Evolutionary conservation across 495 filamentous ascomycete species (phyloP).

Genomic region (Xylaria castorea): DNA sequence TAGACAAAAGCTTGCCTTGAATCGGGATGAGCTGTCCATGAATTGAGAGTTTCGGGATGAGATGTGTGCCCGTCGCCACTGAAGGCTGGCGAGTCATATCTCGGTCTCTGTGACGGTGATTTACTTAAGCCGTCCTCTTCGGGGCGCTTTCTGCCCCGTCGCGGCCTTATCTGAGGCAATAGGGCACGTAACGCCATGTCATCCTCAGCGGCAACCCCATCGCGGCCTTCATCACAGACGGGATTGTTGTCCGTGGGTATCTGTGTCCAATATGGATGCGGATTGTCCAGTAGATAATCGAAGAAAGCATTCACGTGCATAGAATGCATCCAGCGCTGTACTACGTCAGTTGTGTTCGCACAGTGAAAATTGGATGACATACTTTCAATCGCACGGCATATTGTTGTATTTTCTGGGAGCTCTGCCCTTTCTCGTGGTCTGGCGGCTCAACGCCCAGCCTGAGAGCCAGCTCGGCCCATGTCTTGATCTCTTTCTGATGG

Average conservation of each 20-base stretch:
- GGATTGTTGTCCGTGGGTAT: slow-evolving; percentile 74
- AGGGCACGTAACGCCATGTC: slow-evolving; percentile 90
- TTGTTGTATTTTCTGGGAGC: slow-evolving; percentile 96
- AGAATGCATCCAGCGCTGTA: slow-evolving; percentile 93
- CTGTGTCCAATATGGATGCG: slow-evolving; percentile 83
- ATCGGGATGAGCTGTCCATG: slow-evolving; percentile 58
- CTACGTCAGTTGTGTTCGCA: slow-evolving; percentile 28
- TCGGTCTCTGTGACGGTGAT: slow-evolving; percentile 67
- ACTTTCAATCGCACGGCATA: slow-evolving; percentile 96
- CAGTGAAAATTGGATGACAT: slow-evolving; percentile 34
- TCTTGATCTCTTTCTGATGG: slow-evolving; percentile 90
- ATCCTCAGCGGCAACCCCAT: slow-evolving; percentile 89
- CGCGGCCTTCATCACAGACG: slow-evolving; percentile 66
- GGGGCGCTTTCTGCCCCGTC: slow-evolving; percentile 82
- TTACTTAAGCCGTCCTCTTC: slow-evolving; percentile 70
- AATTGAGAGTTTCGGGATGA: slow-evolving; percentile 43
- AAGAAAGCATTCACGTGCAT: slow-evolving; percentile 99
- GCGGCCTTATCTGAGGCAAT: slow-evolving; percentile 87
- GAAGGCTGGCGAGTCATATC: slow-evolving; percentile 70
- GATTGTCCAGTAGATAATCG: slow-evolving; percentile 82
- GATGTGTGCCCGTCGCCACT: slow-evolving; percentile 59
- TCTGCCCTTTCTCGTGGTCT: slow-evolving; percentile 83
- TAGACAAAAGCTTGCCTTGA: slow-evolving; percentile 49
- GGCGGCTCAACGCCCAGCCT: slow-evolving; percentile 92
- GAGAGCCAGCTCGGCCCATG: slow-evolving; percentile 90